Evolutionary conservation across 257 asterid species (phyloP), one percentile per base, ranked within the genome.

Genomic region (Sherardia arvensis): DNA sequence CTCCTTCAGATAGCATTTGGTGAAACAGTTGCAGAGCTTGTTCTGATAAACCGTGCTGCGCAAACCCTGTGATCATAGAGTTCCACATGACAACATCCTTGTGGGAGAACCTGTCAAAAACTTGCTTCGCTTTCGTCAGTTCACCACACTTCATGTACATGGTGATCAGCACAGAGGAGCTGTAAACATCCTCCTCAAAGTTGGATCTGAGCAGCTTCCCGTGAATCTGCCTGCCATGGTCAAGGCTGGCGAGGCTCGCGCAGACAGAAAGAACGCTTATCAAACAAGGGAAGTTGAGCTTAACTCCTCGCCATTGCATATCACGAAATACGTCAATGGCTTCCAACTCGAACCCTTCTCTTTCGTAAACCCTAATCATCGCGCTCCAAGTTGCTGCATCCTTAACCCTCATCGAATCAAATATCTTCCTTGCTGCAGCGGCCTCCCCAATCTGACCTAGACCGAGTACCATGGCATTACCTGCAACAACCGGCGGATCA

Each of bases 101-200:
- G 23, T 51, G 22, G 23, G 80, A 51, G 59, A 71, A 79, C 65
- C 78, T 72, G 56, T 80, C 84, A 61, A 88, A 88, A 51, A 86
- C 71, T 61, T 66, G 66, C 59, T 71, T 81, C 54, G 87, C 93
- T 60, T 69, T 80, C 55, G 33, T 68, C 45, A 87, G 81, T 62
- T 79, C 79, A 18, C 97, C 97, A 34, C 94, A 85, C 77, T 81
- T 90, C 84, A 87, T 81, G 59, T 87, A 90, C 95, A 83, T 83
- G 20, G 87, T 81, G 68, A 87, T 79, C 73, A 89, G 58, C 30
- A 73, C 78, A 32, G 91, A 83, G 20, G 83, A 73, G 57, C 83
- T 53, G 53, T 73, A 89, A 23, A 83, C 75, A 36, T 87, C 91
- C 15, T 66, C 76, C 22, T 77, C 81, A 15, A 80, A 56, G 55